Conservation (phyloP, 768 basidiomycete genomes). For the Kwoniella sp. region DNA sequence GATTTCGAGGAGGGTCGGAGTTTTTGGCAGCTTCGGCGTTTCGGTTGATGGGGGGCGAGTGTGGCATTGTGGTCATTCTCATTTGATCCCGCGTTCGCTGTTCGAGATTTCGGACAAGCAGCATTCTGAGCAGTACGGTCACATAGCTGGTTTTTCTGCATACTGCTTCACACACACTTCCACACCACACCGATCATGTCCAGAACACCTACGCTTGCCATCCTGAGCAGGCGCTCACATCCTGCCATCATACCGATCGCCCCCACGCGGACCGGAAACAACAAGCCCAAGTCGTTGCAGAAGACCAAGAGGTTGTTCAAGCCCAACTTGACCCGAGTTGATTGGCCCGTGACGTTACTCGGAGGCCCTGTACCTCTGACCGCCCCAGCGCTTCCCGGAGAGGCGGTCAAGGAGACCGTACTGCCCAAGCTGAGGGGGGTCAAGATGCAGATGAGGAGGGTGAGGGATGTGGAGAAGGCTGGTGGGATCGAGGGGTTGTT, state of each 20-base stretch:
- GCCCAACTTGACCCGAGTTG: slow-evolving; percentile 37
- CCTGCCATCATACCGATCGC: slow-evolving; percentile 44
- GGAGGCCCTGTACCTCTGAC: neutral
- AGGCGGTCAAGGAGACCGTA: neutral
- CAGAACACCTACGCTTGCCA: slow-evolving; percentile 7
- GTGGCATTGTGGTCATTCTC: too few relatives aligned
- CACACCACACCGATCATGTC: slow-evolving; percentile 9
- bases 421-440: slow-evolving; percentile 32
- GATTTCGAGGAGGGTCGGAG: too few relatives aligned
- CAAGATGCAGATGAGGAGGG: slow-evolving; percentile 41
- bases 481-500: slow-evolving; percentile 48
- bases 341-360: slow-evolving; percentile 26
- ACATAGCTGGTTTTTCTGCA: too few relatives aligned
- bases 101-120: slow-evolving; percentile 3
- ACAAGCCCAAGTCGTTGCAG: slow-evolving; percentile 48
- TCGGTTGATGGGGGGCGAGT: neutral
- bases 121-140: too few relatives aligned
- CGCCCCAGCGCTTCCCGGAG: too few relatives aligned
- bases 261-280: slow-evolving; percentile 39
- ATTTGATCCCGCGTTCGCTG: slow-evolving; percentile 1
- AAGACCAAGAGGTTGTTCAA: slow-evolving; percentile 45
- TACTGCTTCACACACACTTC: neutral
- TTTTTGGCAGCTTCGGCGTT: slow-evolving; percentile 7
- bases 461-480: slow-evolving; percentile 45
- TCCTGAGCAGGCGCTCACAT: slow-evolving; percentile 29